Evolutionary conservation across 2,329 filamentous ascomycete species (phyloP), one percentile per base, ranked within the genome.

Genomic region (Calonectria pteridis): DNA sequence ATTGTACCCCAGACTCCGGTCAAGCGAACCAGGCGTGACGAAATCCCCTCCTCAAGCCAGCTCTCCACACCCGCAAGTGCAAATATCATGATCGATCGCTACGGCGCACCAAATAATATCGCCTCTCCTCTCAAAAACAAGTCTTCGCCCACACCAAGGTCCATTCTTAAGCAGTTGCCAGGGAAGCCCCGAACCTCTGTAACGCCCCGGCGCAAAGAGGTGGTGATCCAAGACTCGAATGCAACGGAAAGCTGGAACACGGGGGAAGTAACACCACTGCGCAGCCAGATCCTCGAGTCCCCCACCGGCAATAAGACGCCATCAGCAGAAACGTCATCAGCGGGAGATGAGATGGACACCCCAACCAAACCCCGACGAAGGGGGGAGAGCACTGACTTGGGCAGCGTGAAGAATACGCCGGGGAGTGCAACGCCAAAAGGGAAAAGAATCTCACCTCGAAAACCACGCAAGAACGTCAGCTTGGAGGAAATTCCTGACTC

Each of bases 401-500:
- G 79, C 16, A 75, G 72, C 18, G 55, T 10, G 43, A 70, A 64
- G 40, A 55, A 26, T 6, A 63, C 64, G 67, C 49, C 73, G 37
- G 69, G 68, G 18, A 79, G 72, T 29, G 73, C 78, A 20, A 76
- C 79, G 4, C 78, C 78, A 63, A 76, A 28, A 37, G n/a, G 31
- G 55, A 81, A 78, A 40, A 62, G 40, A 31, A 73, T 75, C 20
- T 76, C 79, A 4, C 74, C 79, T 10, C 71, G 71, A 0, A 76
- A 70, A 33, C 74, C 71, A 2, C 77, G 76, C 43, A 76, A 75
- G 35, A 76, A 53, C 20, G 75, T 71, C 4, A 62, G 77, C 26
- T 69, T 79, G 26, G 87, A 89, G 69, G 87, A 89, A 71, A 89
- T 90, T 35, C 87, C 88, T 0, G 88, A 90, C 72, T 89, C 88